phyloP scores from a whole-genome alignment of 2,329 filamentous ascomycete species.

The Penicillium digitatum region DNA sequence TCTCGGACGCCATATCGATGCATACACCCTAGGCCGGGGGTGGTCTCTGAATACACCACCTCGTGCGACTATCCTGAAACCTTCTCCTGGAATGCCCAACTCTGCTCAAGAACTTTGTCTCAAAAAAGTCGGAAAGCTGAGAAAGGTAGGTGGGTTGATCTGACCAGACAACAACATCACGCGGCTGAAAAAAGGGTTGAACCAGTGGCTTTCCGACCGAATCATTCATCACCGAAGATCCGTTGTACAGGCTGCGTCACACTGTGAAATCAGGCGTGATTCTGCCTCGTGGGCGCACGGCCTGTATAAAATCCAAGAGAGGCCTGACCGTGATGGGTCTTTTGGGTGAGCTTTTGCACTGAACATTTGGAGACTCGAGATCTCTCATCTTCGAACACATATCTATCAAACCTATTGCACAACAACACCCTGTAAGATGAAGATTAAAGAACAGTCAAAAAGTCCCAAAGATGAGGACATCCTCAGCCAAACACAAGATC shows the following conservation, averaged over 20 bases:
- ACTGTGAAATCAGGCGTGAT: constrained; percentile 20
- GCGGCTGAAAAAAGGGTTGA: constrained; percentile 7
- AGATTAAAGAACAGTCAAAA: constrained; percentile 7
- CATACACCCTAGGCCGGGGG: neutral
- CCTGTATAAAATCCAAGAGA: constrained; percentile 8
- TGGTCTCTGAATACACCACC: constrained; percentile 6
- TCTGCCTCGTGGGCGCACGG: constrained; percentile 10
- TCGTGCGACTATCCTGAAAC: constrained; percentile 8
- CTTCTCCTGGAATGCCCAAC: neutral
- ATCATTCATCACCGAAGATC: constrained; percentile 4
- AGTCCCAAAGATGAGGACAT: constrained; percentile 10
- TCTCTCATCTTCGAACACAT: neutral
- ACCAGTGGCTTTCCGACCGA: constrained; percentile 11
- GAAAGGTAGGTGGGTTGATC: neutral
- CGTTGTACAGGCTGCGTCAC: constrained; percentile 23
- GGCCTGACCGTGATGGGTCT: neutral
- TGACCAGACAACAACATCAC: constrained; percentile 5
- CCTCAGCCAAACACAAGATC: constrained; percentile 25
- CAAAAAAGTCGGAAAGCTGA: constrained; percentile 6
- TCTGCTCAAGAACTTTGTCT: neutral
- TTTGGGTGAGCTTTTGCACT: neutral
- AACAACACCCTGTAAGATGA: neutral
- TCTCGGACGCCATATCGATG: neutral
- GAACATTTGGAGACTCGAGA: neutral
- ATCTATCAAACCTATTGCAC: neutral